Percentiles rank a stretch among this genome's conserved stretches.
These are phyloP conservation scores for Pythium dissimile DNA, from an alignment of 352 stramenopile genomes.

Conservation along the genomic window DNA sequence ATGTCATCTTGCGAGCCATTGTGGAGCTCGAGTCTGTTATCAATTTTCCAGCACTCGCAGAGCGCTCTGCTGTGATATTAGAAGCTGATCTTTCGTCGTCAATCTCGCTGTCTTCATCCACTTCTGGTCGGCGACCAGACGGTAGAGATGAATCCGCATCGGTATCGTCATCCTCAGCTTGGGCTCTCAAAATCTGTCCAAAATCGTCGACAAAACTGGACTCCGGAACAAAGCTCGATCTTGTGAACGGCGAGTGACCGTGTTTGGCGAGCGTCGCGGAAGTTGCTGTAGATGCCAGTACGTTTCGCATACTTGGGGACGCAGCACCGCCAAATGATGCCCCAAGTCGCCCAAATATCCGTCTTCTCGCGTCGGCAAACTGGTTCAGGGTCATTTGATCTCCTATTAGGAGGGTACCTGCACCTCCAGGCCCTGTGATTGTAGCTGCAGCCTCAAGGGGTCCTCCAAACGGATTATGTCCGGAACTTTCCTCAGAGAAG, in stretches of 20 bases:
- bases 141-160: neutral
- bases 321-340: constrained; percentile 1
- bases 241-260: constrained; percentile 11
- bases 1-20: constrained; percentile 35
- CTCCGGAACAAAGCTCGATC: constrained; percentile 26
- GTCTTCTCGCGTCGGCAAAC: constrained; percentile 31
- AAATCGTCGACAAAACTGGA: constrained; percentile 9
- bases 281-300: constrained; percentile 7
- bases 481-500: neutral
- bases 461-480: neutral
- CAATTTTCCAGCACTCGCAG: neutral
- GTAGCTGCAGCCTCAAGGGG: neutral
- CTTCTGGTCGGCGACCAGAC: neutral
- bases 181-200: neutral
- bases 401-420: neutral
- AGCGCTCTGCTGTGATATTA: neutral
- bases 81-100: neutral
- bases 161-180: constrained; percentile 3
- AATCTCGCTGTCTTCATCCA: constrained; percentile 10
- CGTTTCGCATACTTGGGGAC: constrained; percentile 16
- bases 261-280: constrained; percentile 15
- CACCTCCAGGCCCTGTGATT: neutral
- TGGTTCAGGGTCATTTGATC: constrained; percentile 33
- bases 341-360: constrained; percentile 15
- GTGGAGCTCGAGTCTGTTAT: neutral